Evolutionary conservation across 352 stramenopile species (phyloP).

Genomic region (Thraustochytrium striatum): DNA sequence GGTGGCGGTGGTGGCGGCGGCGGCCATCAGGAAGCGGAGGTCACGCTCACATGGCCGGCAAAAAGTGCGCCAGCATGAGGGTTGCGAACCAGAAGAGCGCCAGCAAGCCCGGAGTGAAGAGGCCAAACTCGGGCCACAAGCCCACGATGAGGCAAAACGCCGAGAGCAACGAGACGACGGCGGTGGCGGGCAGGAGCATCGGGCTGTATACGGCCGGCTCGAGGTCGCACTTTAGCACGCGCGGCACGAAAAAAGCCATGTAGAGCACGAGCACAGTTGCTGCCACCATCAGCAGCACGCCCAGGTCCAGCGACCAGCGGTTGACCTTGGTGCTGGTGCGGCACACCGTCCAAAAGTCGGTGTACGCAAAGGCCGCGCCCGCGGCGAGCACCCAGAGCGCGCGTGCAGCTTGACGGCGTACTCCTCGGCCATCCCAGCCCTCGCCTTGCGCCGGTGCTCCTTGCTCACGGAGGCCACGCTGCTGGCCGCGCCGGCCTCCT

Average conservation of each 20-base stretch:
- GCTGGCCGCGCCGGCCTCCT: not conserved
- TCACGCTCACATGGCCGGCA: constrained; percentile 24
- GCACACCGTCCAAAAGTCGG: constrained; percentile 36
- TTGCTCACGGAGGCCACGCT: not conserved
- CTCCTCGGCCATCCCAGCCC: not conserved
- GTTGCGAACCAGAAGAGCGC: constrained; percentile 18
- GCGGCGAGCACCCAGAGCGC: constrained; percentile 28
- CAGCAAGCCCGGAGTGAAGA: constrained; percentile 44
- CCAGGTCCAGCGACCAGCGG: constrained; percentile 17
- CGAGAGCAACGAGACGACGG: not conserved
- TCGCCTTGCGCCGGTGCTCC: not conserved
- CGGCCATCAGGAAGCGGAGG: not conserved
- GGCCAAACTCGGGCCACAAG: constrained; percentile 42
- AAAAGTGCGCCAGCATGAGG: constrained; percentile 45
- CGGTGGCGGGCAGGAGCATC: constrained; percentile 45
- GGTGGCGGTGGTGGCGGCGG: too few relatives aligned
- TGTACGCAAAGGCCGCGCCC: not conserved
- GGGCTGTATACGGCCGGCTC: constrained; percentile 47
- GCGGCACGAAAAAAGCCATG: constrained; percentile 49
- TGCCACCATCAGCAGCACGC: constrained; percentile 1
- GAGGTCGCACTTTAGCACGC: constrained; percentile 46
- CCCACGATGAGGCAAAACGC: constrained; percentile 42
- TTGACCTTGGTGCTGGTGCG: constrained; percentile 8
- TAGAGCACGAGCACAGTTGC: constrained; percentile 45
- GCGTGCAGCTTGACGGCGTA: constrained; percentile 49